Evolutionary conservation across 2,329 filamentous ascomycete genomes (phyloP).

Genomic region (Rhinocladiella similis): DNA sequence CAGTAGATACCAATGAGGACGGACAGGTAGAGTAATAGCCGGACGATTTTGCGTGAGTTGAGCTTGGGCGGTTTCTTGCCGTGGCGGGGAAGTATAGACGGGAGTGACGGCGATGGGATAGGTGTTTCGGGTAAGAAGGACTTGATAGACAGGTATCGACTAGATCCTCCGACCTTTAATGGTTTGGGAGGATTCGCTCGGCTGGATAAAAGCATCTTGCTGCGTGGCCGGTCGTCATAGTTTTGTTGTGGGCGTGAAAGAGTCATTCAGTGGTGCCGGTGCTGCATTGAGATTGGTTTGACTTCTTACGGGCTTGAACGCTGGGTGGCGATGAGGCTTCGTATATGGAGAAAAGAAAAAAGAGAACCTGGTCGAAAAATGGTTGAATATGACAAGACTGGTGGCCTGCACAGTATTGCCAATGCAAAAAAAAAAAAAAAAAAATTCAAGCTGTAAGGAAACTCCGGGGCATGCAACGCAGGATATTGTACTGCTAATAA

Average conservation of each 20-base stretch:
- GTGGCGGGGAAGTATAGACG: conserved; percentile 65
- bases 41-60: conserved; percentile 59
- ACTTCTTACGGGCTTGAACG: background rate
- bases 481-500: background rate
- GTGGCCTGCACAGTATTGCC: no score
- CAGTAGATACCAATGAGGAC: conserved; percentile 54
- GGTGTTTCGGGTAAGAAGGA: conserved; percentile 56
- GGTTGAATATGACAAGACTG: no score
- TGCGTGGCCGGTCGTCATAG: conserved; percentile 18
- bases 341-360: no score
- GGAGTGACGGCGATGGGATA: conserved; percentile 69
- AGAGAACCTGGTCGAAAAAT: no score
- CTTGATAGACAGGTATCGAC: conserved; percentile 23
- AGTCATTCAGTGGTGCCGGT: conserved; percentile 19
- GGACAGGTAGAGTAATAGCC: conserved; percentile 56
- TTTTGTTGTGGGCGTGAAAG: conserved; percentile 7
- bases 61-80: conserved; percentile 61
- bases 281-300: background rate
- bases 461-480: no score
- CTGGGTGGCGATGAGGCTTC: no score
- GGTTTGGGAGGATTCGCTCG: conserved; percentile 33
- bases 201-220: conserved; percentile 37
- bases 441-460: conserved; percentile 6
- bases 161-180: conserved; percentile 14
- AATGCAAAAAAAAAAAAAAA: background rate